Evolutionary conservation across 2,329 filamentous ascomycete genomes (phyloP).

Genomic region (Sarocladium strictum): DNA sequence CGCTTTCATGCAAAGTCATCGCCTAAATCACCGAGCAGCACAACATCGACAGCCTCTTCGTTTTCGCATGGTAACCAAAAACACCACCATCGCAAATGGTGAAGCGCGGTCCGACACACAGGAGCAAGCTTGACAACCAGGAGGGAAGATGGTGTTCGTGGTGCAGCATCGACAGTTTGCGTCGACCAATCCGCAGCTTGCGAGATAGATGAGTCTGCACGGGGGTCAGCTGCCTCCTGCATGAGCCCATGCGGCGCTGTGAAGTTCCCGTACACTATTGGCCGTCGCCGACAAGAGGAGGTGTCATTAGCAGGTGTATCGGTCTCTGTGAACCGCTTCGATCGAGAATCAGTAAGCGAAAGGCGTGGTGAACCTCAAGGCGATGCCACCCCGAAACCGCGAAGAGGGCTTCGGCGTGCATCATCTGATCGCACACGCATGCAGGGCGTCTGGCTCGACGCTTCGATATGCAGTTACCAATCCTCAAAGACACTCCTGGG

Average conservation of each 20-base stretch:
- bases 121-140: not conserved
- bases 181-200: conserved; percentile 1
- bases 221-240: not conserved
- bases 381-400: too few species aligned
- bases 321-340: not conserved
- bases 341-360: not conserved
- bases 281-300: not conserved
- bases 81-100: not conserved
- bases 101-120: not conserved
- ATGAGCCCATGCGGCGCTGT: not conserved
- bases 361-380: not conserved
- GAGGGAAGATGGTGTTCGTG: not conserved
- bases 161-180: conserved; percentile 4
- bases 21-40: too few species aligned
- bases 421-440: not conserved
- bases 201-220: conserved; percentile 8
- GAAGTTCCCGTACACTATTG: too few species aligned
- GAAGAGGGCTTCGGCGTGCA: too few species aligned
- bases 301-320: not conserved
- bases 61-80: not conserved
- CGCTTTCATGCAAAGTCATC: too few species aligned
- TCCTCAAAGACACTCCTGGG: conserved; percentile 3
- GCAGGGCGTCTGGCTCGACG: not conserved
- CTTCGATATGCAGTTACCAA: not conserved
- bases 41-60: too few species aligned